Evolutionary conservation across 2,329 filamentous ascomycete species (phyloP).

Genomic region (Chaetomiaceae sp.): DNA sequence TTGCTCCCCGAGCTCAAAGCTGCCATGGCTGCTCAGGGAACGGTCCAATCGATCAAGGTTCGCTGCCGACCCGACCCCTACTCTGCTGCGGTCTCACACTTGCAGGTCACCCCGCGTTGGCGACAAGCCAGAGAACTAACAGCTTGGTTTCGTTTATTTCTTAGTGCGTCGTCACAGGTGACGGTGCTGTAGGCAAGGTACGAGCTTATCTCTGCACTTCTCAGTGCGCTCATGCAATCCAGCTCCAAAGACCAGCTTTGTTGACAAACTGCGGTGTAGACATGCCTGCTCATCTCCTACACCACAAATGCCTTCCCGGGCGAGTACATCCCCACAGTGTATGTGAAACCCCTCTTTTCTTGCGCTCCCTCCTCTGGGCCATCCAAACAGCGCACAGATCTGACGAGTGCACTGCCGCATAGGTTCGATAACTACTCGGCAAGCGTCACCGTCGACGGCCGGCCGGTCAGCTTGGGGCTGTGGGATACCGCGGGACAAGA

Average conservation of each 20-base stretch:
- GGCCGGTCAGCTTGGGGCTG: constrained; percentile 90
- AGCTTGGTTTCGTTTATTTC: constrained; percentile 20
- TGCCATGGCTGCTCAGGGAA: constrained; percentile 64
- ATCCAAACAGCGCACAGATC: constrained; percentile 20
- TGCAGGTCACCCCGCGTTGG: constrained; percentile 1
- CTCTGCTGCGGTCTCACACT: not conserved
- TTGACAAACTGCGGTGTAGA: constrained; percentile 47
- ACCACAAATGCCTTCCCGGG: constrained; percentile 99
- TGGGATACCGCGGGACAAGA: constrained; percentile 99
- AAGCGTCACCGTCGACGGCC: constrained; percentile 97
- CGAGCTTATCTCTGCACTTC: constrained; percentile 25
- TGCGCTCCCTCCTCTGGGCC: no score
- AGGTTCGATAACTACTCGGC: constrained; percentile 99
- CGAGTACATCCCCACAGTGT: constrained; percentile 99
- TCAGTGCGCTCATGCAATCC: constrained; percentile 17
- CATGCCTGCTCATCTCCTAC: constrained; percentile 98
- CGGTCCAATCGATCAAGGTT: constrained; percentile 90
- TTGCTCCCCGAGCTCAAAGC: no score
- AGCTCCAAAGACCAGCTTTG: no score
- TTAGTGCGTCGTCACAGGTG: constrained; percentile 96
- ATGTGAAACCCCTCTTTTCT: constrained; percentile 33
- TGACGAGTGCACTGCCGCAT: constrained; percentile 18
- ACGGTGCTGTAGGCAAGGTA: constrained; percentile 99
- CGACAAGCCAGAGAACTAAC: constrained; percentile 29
- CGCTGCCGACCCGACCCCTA: constrained; percentile 25